Conservation (phyloP, 176 grass and related monocot species). For the Zizania latifolia region DNA sequence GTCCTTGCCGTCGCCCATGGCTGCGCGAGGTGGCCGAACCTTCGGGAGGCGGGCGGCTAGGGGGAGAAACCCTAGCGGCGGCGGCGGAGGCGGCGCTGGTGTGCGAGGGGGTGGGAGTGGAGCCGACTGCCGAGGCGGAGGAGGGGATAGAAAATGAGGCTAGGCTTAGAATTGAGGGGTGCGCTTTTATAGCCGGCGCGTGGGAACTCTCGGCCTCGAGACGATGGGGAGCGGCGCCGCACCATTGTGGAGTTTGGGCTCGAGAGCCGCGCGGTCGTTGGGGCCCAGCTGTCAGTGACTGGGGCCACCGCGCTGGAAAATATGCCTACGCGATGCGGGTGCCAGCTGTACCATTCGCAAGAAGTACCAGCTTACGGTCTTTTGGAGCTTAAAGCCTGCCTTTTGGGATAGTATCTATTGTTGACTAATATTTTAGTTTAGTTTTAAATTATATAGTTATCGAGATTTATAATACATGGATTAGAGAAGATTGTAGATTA, state of each 20-base stretch:
- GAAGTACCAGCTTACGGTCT: too few relatives aligned
- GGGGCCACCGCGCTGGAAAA: not conserved
- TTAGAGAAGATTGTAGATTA: too few relatives aligned
- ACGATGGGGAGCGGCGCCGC: not conserved
- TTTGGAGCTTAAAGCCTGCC: too few relatives aligned
- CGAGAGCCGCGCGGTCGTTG: constrained; percentile 16
- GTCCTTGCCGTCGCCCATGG: constrained; percentile 74
- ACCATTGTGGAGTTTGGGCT: constrained; percentile 28
- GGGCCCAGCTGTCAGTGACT: not conserved
- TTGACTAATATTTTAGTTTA: too few relatives aligned
- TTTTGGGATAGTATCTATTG: too few relatives aligned
- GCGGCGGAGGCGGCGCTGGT: constrained; percentile 6
- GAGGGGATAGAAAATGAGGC: constrained; percentile 35
- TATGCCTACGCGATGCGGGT: not conserved
- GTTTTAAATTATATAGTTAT: too few relatives aligned
- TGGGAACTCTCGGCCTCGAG: constrained; percentile 18
- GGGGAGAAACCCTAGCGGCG: constrained; percentile 67
- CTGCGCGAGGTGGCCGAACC: not conserved
- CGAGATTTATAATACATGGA: too few relatives aligned
- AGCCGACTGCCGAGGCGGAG: too few relatives aligned
- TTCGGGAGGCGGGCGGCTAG: constrained; percentile 3
- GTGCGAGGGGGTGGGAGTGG: not conserved
- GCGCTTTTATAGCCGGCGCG: constrained; percentile 34
- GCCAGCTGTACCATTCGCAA: not conserved
- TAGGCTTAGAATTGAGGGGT: constrained; percentile 2